These are phyloP conservation scores for Phenoliferia sp. DNA, from an alignment of 1,284 basidiomycete genomes.

Conservation along the genomic window DNA sequence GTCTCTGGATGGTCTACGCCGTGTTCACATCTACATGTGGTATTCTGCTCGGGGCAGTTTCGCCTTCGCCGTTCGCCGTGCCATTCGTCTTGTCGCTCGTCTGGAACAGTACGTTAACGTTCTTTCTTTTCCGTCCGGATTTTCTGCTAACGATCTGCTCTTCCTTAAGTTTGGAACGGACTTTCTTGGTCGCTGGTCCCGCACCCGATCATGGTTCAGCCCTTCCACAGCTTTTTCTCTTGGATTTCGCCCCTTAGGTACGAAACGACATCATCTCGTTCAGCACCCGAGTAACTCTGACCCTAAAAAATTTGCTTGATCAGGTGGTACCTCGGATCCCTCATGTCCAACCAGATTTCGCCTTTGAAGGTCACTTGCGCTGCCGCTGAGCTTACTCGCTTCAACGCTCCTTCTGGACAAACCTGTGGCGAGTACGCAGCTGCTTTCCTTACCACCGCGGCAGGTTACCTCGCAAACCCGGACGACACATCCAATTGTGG, in stretches of 20 bases:
- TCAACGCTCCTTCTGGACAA: constrained; percentile 1
- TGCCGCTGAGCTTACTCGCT: background rate
- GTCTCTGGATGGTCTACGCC: background rate
- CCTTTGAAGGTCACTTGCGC: background rate
- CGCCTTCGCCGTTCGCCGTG: background rate
- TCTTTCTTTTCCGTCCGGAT: background rate
- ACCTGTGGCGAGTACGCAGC: constrained; percentile 8
- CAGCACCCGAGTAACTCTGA: background rate
- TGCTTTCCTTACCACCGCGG: background rate
- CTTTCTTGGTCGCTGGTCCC: constrained; percentile 6
- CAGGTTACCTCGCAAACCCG: constrained; percentile 75
- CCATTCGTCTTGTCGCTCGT: constrained; percentile 5
- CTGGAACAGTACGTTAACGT: constrained; percentile 8
- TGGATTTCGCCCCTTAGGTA: constrained; percentile 8
- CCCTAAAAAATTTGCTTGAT: no score
- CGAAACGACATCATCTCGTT: background rate
- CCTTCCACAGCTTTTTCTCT: constrained; percentile 7
- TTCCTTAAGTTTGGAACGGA: background rate
- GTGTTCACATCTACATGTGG: background rate
- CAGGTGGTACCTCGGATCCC: constrained; percentile 1
- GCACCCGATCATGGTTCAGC: background rate
- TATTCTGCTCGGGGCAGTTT: constrained; percentile 7
- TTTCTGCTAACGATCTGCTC: background rate
- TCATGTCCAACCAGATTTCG: constrained; percentile 1
- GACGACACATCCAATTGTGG: constrained; percentile 57